A percentile compares a stretch with the other conserved stretches of the same genome.
These are phyloP conservation scores for Withania somnifera DNA, from an alignment of 305 asterid genomes.

Conservation along the genomic window DNA sequence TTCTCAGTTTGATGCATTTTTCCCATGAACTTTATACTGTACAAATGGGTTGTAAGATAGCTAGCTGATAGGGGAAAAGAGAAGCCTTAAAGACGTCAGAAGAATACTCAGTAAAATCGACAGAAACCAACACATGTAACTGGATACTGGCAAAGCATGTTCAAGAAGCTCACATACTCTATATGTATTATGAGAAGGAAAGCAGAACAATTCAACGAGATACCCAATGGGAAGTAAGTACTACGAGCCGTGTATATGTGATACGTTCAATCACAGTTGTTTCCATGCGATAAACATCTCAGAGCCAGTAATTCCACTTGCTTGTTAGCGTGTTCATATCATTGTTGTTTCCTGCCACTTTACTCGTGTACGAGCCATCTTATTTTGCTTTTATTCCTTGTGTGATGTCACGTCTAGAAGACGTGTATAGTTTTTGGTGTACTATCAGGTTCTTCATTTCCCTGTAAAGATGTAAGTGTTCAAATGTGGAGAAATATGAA, in stretches of 20 bases:
- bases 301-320: not conserved
- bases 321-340: not conserved
- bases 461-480: not conserved
- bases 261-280: not conserved
- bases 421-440: not conserved
- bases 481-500: not conserved
- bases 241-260: not conserved
- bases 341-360: not conserved
- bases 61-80: not conserved
- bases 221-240: not conserved
- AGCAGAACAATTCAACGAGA: not conserved
- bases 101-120: not conserved
- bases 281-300: not conserved
- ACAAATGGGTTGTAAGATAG: conserved; percentile 4
- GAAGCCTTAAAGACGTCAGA: not conserved
- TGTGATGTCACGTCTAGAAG: not conserved
- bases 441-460: not conserved
- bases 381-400: not conserved
- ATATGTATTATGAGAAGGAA: not conserved
- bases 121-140: not conserved
- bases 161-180: not conserved
- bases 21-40: conserved; percentile 4
- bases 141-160: not conserved
- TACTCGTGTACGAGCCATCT: not conserved
- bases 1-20: conserved; percentile 1